Evolutionary conservation across 2,329 filamentous ascomycete species (phyloP).

Genomic region (Apiospora koreana): DNA sequence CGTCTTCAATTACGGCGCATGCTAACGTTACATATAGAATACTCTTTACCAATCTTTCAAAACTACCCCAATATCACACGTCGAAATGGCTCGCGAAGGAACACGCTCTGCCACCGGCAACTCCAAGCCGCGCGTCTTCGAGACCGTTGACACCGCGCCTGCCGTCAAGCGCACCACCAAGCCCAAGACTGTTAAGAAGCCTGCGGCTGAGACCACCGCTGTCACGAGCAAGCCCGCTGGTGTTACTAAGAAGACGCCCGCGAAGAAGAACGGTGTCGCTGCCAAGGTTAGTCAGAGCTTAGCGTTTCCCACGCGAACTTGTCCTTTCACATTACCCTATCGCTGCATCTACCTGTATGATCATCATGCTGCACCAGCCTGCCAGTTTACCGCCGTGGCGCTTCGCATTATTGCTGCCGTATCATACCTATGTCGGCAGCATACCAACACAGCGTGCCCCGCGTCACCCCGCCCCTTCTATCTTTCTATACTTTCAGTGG

Average conservation of each 20-base stretch:
- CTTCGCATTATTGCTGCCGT: not conserved
- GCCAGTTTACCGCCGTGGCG: not conserved
- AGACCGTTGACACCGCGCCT: constrained; percentile 48
- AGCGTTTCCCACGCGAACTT: not conserved
- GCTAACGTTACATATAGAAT: constrained; percentile 24
- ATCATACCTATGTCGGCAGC: not conserved
- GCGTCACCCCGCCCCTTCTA: not conserved
- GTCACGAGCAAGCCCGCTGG: constrained; percentile 32
- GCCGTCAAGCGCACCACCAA: constrained; percentile 43
- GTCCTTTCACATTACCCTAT: not conserved
- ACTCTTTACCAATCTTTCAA: not conserved
- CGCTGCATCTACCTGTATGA: not conserved
- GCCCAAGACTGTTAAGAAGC: constrained; percentile 23
- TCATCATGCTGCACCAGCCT: not conserved
- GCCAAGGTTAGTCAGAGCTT: constrained; percentile 18
- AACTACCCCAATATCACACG: constrained; percentile 12
- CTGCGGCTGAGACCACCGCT: constrained; percentile 22
- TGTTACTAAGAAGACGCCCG: constrained; percentile 32
- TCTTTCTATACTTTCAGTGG: not conserved
- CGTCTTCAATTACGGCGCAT: constrained; percentile 19
- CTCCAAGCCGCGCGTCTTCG: constrained; percentile 54
- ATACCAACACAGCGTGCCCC: not conserved
- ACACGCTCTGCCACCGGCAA: constrained; percentile 54
- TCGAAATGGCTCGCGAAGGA: constrained; percentile 50
- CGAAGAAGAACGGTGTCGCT: constrained; percentile 33